Conservation (phyloP, 495 filamentous ascomycete genomes). For the Oleoguttula mirabilis region DNA sequence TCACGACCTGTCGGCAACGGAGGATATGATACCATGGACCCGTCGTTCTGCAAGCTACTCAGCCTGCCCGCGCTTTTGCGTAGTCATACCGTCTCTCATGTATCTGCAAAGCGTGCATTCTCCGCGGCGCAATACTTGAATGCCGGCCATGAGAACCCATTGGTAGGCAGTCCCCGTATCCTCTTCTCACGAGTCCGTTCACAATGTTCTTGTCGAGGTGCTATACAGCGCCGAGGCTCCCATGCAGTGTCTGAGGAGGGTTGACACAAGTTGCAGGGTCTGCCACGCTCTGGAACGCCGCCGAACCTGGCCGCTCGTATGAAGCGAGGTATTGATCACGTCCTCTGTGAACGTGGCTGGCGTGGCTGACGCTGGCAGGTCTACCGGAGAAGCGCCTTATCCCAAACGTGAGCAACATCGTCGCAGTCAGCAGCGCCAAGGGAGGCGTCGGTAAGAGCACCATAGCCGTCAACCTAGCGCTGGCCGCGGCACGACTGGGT, state of each 20-base stretch:
- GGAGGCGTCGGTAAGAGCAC: constrained; percentile 96
- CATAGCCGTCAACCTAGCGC: constrained; percentile 78
- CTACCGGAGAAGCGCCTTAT: constrained; percentile 72
- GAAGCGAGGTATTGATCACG: constrained; percentile 43
- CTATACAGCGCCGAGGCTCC: background rate
- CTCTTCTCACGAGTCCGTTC: background rate
- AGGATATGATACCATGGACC: no score
- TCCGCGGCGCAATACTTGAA: background rate
- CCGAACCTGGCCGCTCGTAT: constrained; percentile 57
- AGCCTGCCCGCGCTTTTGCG: no score
- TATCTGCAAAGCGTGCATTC: background rate
- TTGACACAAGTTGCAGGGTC: constrained; percentile 43
- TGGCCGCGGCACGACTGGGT: constrained; percentile 70
- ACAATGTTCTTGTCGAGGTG: background rate
- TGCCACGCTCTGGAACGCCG: constrained; percentile 64
- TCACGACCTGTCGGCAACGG: no score
- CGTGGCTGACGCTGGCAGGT: constrained; percentile 29
- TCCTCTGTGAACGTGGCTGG: background rate
- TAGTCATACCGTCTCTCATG: no score
- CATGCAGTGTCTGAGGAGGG: background rate
- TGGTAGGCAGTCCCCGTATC: constrained; percentile 41
- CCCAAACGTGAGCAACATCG: constrained; percentile 66
- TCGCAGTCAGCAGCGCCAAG: constrained; percentile 91
- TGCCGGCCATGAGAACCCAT: constrained; percentile 71
- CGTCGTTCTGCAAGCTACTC: no score